Conservation (phyloP, 345 rosid genomes). For the Euphorbia lathyris region DNA sequence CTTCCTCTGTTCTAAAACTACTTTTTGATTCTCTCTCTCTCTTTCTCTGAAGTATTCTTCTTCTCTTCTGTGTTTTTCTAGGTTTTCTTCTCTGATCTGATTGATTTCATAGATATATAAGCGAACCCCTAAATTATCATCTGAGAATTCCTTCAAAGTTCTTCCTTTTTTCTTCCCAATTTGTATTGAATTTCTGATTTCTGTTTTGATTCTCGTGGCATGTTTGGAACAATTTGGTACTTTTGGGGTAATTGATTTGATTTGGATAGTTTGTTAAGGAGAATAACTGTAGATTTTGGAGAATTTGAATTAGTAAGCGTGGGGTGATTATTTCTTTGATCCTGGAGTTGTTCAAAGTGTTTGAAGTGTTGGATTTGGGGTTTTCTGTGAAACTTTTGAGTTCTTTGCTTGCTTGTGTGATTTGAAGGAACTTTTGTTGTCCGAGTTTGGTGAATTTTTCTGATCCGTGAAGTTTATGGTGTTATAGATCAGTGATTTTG, state of each 20-base stretch:
- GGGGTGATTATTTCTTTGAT: not conserved
- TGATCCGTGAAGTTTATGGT: slow-evolving; percentile 6
- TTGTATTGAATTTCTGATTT: not conserved
- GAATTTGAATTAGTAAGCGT: not conserved
- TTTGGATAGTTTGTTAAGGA: not conserved
- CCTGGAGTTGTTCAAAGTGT: slow-evolving; percentile 22
- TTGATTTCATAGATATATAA: not conserved
- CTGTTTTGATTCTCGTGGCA: not conserved
- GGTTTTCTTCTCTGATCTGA: slow-evolving; percentile 24
- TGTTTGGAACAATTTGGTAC: not conserved
- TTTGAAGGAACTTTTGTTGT: slow-evolving; percentile 19
- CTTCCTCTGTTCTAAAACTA: slow-evolving; percentile 20
- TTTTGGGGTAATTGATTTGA: not conserved
- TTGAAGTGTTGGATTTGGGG: slow-evolving; percentile 6
- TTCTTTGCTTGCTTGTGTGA: slow-evolving; percentile 5
- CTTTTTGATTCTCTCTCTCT: slow-evolving; percentile 21
- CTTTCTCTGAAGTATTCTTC: not conserved
- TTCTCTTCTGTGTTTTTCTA: slow-evolving; percentile 1
- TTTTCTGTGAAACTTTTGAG: slow-evolving; percentile 16
- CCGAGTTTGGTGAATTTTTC: slow-evolving; percentile 12
- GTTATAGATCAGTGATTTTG: not conserved
- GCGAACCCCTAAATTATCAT: slow-evolving; percentile 15
- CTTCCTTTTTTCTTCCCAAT: not conserved
- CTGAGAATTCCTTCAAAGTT: slow-evolving; percentile 15
- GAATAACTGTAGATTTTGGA: not conserved